Evolutionary conservation across 148 eudicot species (phyloP), one percentile per base, ranked within the genome.

Genomic region (Talinum fruticosum): DNA sequence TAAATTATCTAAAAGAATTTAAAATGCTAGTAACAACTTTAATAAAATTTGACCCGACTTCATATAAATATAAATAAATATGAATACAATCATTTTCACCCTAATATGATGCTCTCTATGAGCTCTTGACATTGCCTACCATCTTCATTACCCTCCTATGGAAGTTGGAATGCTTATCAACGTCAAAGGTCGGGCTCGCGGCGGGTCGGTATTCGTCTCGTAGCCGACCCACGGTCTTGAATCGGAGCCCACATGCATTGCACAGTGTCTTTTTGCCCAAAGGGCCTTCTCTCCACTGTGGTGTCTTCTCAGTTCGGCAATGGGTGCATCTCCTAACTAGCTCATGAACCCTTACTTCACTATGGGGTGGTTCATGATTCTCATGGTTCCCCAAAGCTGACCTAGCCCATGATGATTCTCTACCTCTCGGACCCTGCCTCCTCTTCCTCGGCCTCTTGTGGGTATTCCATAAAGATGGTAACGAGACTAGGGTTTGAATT

Each of bases 271-370:
- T 59, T 1, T 38, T 74, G 6, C 85, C 85, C 67, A 59, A 12
- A 14, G 85, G 82, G 12, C 85, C 85, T 71, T 78, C 21, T 59
- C 85, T 69, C 85, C 85, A 82, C 79, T 82, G 85, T 18, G 79
- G 85, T 21, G 85, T 78, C 21, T 69, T 51, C 5, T 45, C 69
- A 8, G 73, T 5, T 49, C 61, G 66, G 45, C 85, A 82, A 75
- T 79, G 85, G 1, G 19, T 62, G 65, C 85, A 82, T 26, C 29
- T 74, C 2, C 49, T 49, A n/a, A n/a, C n/a, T 8, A 5, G 47
- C 47, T 41, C 12, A 10, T 51, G 57, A 19, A 23, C n/a, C 5
- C 6, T 2, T 16, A 51, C 57, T 19, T 51, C 6, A 6, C 2
- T 19, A 19, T 16, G 47, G 47, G 47, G 47, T 41, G 12, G 47